Base-by-base conservation (phyloP, 1,139 yeast genomes). In the Nematodospora anomalae region DNA sequence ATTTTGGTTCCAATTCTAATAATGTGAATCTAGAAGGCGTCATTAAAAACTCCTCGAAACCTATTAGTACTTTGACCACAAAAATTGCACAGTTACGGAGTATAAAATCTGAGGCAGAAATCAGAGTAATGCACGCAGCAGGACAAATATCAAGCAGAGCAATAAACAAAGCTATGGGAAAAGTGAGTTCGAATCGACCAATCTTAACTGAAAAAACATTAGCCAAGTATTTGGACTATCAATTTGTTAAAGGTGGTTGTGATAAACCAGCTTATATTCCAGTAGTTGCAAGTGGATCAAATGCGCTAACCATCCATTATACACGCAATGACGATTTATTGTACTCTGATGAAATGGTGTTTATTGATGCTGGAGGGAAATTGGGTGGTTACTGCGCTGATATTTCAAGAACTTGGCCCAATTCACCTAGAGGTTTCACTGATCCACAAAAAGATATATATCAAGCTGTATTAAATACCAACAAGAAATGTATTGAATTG, bases 351-450 rank as follows among this genome's bases (percentile, higher is more conserved):
- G 97, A 92, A 44, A 63, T 89, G 69, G 96, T 90, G 6, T 76
- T 92, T 34, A 88, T 92, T 4, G 99, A 94, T 60, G 98, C 98
- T 3, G 95, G 96, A 1, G 99, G 97, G 4, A 76, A 87, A 41
- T 62, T 83, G 28, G 98, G 97, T 20, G 97, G 97, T 0, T 94
- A 94, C 60, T 83, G 96, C 55, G 83, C 97, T 1, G 99, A 94
- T 59, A 92, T 94, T 32, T 89, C 97, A 2, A 72, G 98, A 46
- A 84, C 97, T 0, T 94, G 98, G 97, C 98, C 99, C 8, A 84
- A 83, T 36, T 74, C 76, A 24, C 65, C 74, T 1, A 75, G 78
- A 1, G 78, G 77, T 35, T 94, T 92, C 57, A 62, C 84, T 1
- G 77, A 67, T 3, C 80, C 96, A 1, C 98, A 94, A 60, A 73